These are phyloP conservation scores for Suhomyces bokatorum DNA, from an alignment of 1,139 yeast genomes.

Conservation along the genomic window DNA sequence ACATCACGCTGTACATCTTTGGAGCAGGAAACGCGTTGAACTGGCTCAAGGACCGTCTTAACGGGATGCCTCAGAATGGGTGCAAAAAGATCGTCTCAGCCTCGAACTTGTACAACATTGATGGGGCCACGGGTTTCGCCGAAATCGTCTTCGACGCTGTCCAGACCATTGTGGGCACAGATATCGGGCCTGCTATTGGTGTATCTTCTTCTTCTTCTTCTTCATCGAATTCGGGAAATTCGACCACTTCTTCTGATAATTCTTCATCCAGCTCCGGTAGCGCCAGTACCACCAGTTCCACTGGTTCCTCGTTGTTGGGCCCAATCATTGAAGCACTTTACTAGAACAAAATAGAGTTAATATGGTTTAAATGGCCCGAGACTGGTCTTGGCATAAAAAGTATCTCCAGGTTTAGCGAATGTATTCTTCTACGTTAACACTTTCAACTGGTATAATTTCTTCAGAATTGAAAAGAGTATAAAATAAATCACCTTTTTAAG, in stretches of 20 bases:
- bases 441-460: too few species aligned
- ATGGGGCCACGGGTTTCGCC: background rate
- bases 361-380: too few species aligned
- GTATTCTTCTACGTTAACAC: too few species aligned
- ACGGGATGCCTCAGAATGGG: conserved; percentile 2
- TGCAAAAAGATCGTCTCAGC: conserved; percentile 2
- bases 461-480: too few species aligned
- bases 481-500: too few species aligned
- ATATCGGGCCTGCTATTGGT: conserved; percentile 1
- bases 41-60: conserved; percentile 15
- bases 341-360: background rate
- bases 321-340: background rate
- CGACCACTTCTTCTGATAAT: background rate
- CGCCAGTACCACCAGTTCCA: background rate
- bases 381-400: too few species aligned
- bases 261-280: background rate
- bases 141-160: background rate
- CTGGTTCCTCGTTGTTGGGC: conserved; percentile 1
- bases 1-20: conserved; percentile 15
- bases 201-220: background rate
- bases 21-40: conserved; percentile 20
- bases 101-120: background rate
- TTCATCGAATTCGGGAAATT: too few species aligned
- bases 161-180: background rate
- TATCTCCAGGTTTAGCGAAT: too few species aligned